Evolutionary conservation across 2,329 filamentous ascomycete species (phyloP), one percentile per base, ranked within the genome.

Genomic region (Cladosporium sp.): DNA sequence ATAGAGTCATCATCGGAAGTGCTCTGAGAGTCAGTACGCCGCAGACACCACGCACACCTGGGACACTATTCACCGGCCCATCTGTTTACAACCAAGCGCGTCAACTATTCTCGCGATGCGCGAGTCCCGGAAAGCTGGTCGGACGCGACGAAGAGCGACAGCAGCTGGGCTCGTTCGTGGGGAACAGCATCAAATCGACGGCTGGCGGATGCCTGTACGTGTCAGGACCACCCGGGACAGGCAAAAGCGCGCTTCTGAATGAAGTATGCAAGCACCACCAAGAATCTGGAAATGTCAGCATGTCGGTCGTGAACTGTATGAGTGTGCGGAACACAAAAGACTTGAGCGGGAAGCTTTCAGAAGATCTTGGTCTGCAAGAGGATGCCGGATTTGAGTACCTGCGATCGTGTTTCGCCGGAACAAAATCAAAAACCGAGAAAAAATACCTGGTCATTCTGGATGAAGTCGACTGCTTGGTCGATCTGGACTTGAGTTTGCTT

Each of bases 261-360:
- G 88, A 95, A 70, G 84, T 96, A 52, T 59, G 58, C 42, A 78
- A 84, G 50, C 79, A 85, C 43, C 75, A 88, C 51, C 76, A 78
- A 36, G 76, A 81, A 15, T 73, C 78, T 1, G 68, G 73, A 12
- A 73, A 73, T 3, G 78, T 94, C 55, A 86, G 84, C 67, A 86
- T 87, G 55, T 86, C 87, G 2, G 93, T 92, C 69, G 83, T 99
- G 80, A 99, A 99, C 73, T 99, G 94, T 75, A 97, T 97, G 87
- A 96, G 92, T 74, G 87, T 97, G 74, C 95, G 94, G 69, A 90
- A 86, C 36, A 90, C 92, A 2, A 87, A 86, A 64, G 92, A 97
- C 70, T 81, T 99, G 20, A 96, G 95, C 74, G 82, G 83, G 62
- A 92, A 88, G 19, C 78, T 99, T 17, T 76, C 93, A 12, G 86